phyloP scores from a whole-genome alignment of 2,329 filamentous ascomycete genomes.

The Pseudocercospora crystallina region DNA sequence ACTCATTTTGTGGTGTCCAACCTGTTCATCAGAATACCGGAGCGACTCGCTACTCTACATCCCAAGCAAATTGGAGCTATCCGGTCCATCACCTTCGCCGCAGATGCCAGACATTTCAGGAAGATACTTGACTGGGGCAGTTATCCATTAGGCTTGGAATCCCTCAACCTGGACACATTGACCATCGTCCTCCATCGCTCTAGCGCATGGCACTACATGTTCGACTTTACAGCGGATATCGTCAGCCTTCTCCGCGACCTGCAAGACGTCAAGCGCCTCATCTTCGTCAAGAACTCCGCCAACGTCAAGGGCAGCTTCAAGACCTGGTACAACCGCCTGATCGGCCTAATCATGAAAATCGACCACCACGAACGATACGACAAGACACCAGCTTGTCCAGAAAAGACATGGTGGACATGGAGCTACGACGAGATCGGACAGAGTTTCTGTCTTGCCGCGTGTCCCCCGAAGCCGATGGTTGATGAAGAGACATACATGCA shows the following conservation, averaged over 20 bases:
- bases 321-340: conserved; percentile 40
- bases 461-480: conserved; percentile 31
- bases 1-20: conserved; percentile 39
- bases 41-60: conserved; percentile 27
- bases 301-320: conserved; percentile 39
- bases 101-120: conserved; percentile 33
- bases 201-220: conserved; percentile 37
- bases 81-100: conserved; percentile 34
- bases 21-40: conserved; percentile 34
- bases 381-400: conserved; percentile 30
- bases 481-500: conserved; percentile 41
- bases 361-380: conserved; percentile 44
- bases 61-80: conserved; percentile 33
- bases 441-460: conserved; percentile 34
- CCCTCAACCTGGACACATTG: conserved; percentile 35
- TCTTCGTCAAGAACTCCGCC: conserved; percentile 37
- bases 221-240: conserved; percentile 35
- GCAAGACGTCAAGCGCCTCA: conserved; percentile 34
- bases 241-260: conserved; percentile 37
- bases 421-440: conserved; percentile 31
- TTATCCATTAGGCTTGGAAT: conserved; percentile 34
- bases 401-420: conserved; percentile 44
- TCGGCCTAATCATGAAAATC: conserved; percentile 42
- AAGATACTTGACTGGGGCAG: conserved; percentile 34
- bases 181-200: conserved; percentile 34